phyloP scores from a whole-genome alignment of 495 filamentous ascomycete genomes.

The Podospora pseudocomata region DNA sequence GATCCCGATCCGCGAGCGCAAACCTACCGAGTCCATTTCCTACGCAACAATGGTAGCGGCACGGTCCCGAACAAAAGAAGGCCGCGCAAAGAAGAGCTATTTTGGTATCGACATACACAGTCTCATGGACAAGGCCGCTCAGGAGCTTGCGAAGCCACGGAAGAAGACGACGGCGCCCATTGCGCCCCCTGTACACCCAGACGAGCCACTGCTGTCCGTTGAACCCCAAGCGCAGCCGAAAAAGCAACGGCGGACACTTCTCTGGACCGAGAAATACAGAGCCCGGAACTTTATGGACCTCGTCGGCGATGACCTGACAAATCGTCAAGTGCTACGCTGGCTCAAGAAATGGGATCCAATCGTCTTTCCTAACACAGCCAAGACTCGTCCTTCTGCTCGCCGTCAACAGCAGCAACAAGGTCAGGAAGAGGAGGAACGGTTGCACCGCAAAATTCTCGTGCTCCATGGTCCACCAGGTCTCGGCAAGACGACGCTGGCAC shows the following conservation, averaged over 20 bases:
- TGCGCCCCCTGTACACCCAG: conserved; percentile 25
- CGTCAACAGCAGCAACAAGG: conserved; percentile 20
- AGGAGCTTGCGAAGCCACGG: conserved; percentile 38
- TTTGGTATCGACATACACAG: conserved; percentile 89
- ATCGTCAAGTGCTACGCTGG: conserved; percentile 88
- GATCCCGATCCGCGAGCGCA: conserved; percentile 53
- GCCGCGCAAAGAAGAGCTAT: conserved; percentile 74
- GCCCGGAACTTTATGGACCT: conserved; percentile 89
- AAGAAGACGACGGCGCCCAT: conserved; percentile 20
- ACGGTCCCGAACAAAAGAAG: conserved; percentile 63
- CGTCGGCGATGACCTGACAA: conserved; percentile 90
- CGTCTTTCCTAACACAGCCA: conserved; percentile 74
- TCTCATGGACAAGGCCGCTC: conserved; percentile 66
- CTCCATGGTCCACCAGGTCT: conserved; percentile 87
- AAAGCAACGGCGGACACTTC: conserved; percentile 49
- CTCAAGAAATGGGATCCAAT: conserved; percentile 89
- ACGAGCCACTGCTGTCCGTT: conserved; percentile 35
- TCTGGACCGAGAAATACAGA: conserved; percentile 91
- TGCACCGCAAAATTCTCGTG: conserved; percentile 81
- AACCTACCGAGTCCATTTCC: conserved; percentile 44
- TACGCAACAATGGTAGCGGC: conserved; percentile 68
- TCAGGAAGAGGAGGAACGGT: conserved; percentile 57
- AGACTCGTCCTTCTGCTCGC: conserved; percentile 43
- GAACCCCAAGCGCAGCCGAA: conserved; percentile 35
- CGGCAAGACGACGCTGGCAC: conserved; percentile 93